A percentile compares a stretch with the other conserved stretches of the same genome.
Evolutionary conservation across 2,329 filamentous ascomycete genomes (phyloP).

Genomic region (Penicillium sp.): DNA sequence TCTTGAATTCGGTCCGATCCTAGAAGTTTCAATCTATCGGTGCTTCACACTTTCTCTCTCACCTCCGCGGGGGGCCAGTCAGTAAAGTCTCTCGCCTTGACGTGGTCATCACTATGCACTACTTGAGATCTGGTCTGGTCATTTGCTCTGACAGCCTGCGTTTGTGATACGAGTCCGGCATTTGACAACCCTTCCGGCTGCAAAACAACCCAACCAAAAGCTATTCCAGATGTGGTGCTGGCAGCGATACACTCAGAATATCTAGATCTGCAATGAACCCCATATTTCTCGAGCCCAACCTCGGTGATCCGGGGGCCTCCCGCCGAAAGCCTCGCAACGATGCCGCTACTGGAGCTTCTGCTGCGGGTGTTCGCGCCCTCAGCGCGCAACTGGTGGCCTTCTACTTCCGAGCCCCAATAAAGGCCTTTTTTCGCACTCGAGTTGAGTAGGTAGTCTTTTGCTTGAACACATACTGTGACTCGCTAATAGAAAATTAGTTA

Average conservation of each 20-base stretch:
- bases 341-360: constrained; percentile 75
- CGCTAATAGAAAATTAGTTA: constrained; percentile 47
- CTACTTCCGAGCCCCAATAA: constrained; percentile 88
- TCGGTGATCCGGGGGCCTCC: constrained; percentile 28
- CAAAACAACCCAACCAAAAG: not conserved
- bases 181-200: not conserved
- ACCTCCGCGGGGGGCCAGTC: not conserved
- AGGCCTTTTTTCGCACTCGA: constrained; percentile 87
- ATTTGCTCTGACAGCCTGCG: not conserved
- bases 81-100: not conserved
- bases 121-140: not conserved
- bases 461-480: not conserved
- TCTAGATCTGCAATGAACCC: constrained; percentile 20
- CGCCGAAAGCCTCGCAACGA: constrained; percentile 57
- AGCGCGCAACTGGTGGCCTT: constrained; percentile 84
- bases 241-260: constrained; percentile 1
- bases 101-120: constrained; percentile 3
- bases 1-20: not conserved
- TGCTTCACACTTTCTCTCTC: not conserved
- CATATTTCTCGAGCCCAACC: constrained; percentile 23
- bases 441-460: constrained; percentile 70
- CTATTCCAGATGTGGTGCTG: constrained; percentile 3
- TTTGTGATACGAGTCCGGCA: not conserved
- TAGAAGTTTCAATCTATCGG: not conserved
- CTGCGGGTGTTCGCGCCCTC: constrained; percentile 79